phyloP scores from a whole-genome alignment of 2,329 filamentous ascomycete species.

The Cercospora zeina region DNA sequence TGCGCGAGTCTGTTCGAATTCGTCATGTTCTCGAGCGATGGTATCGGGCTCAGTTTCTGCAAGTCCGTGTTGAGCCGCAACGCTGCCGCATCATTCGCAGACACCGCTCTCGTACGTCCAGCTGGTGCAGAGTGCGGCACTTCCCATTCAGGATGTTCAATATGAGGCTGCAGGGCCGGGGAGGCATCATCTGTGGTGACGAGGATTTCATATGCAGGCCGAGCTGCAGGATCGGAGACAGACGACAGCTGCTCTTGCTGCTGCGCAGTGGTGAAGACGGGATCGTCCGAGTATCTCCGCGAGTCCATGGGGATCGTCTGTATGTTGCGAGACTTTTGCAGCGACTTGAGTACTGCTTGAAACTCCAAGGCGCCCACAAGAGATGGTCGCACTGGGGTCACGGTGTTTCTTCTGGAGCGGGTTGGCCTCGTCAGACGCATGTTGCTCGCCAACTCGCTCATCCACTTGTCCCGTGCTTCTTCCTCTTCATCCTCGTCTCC shows the following conservation, averaged over 20 bases:
- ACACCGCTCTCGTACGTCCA: constrained; percentile 54
- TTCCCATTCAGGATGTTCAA: constrained; percentile 15
- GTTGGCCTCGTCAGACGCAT: constrained; percentile 81
- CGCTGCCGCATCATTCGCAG: constrained; percentile 58
- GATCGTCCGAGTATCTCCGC: constrained; percentile 68
- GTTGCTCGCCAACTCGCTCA: constrained; percentile 83
- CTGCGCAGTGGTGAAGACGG: constrained; percentile 48
- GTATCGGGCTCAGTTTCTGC: constrained; percentile 22
- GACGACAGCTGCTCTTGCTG: constrained; percentile 52
- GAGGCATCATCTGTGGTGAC: constrained; percentile 22
- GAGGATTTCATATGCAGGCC: constrained; percentile 26
- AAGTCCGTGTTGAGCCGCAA: constrained; percentile 47
- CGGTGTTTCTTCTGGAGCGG: constrained; percentile 67
- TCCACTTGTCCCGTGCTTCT: constrained; percentile 62
- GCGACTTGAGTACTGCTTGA: constrained; percentile 80
- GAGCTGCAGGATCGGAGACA: constrained; percentile 48
- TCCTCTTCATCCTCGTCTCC: constrained; percentile 64
- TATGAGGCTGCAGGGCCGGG: constrained; percentile 8
- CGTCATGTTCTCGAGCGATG: constrained; percentile 22
- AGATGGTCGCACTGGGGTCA: constrained; percentile 87
- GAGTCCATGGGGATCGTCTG: constrained; percentile 68
- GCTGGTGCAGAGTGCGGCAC: constrained; percentile 31
- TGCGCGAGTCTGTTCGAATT: constrained; percentile 8
- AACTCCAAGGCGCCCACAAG: constrained; percentile 93
- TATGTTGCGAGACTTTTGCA: constrained; percentile 78